Base-by-base conservation (phyloP, 352 stramenopile species). In the Phytophthora podocarpi region DNA sequence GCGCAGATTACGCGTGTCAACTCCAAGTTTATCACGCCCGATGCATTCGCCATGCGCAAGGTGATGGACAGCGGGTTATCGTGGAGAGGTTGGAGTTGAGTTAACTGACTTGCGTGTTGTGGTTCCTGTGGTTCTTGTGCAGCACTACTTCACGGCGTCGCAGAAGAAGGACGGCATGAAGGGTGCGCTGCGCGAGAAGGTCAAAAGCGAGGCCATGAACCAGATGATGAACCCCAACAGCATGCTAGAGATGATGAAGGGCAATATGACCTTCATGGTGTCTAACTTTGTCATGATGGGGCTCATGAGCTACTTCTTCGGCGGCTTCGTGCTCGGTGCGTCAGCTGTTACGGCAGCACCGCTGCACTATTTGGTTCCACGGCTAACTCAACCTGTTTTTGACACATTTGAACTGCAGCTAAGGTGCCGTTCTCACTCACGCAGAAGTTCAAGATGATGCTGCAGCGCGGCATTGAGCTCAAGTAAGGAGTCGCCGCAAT, bases 251-350 rank as follows among this genome's bases (percentile, higher is more conserved):
- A 97, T 97, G 83, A 98, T 99, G 93, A 99, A 99, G 80, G 96
- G 96, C 58, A 98, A 99, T 72, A 98, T 99, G 90, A 97, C 93
- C 12, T 98, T 98, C 59, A 98, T 99, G 93, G 90, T 98, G 16
- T 98, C 98, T 66, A 99, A 99, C 77, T 99, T 99, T 78, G 95
- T 99, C 66, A 99, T 99, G 97, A 99, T 99, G 96, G 95, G 97
- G 24, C 96, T 98, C 54, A 98, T 99, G 75, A 97, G 89, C 69
- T 98, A 99, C 78, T 99, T 99, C 70, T 99, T 99, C 62, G 85
- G 85, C 52, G 97, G 97, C 47, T 99, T 99, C 60, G 96, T 99
- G 63, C 78, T 99, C 11, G 84, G 86, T 95, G 54, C 53, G 74
- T 68, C 7, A 27, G 9, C 57, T 28, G 10, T 23, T 65, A 18